Evolutionary conservation across 768 basidiomycete genomes (phyloP).

Genomic region (Tricholoma hemisulphureum): DNA sequence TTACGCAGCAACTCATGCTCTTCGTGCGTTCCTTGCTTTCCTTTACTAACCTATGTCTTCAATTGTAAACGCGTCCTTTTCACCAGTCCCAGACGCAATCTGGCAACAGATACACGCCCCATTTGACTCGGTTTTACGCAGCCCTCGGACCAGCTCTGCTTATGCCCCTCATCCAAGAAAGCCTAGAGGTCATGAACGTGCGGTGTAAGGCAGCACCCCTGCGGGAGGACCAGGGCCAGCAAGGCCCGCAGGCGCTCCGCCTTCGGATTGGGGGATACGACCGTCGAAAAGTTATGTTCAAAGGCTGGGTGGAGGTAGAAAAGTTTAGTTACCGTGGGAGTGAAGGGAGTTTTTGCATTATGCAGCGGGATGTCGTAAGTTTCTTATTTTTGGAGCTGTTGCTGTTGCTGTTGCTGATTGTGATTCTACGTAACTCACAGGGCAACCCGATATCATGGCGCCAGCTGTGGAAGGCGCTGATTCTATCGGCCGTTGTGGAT

Average conservation of each 20-base stretch:
- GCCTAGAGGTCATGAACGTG: slow-evolving; percentile 47
- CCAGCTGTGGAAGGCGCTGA: slow-evolving; percentile 66
- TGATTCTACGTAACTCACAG: slow-evolving; percentile 31
- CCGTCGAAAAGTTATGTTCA: slow-evolving; percentile 58
- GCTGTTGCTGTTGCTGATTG: background rate
- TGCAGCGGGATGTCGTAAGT: slow-evolving; percentile 64
- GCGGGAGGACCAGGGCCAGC: slow-evolving; percentile 10
- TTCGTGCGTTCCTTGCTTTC: slow-evolving; percentile 56
- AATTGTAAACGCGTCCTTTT: background rate
- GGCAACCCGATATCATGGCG: slow-evolving; percentile 81
- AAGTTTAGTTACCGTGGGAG: slow-evolving; percentile 46
- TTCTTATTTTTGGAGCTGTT: background rate
- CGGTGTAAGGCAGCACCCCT: slow-evolving; percentile 45
- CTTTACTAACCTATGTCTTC: background rate
- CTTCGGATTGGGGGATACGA: slow-evolving; percentile 73
- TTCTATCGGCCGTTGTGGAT: slow-evolving; percentile 48
- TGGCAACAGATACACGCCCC: slow-evolving; percentile 69
- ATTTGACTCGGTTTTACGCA: slow-evolving; percentile 82
- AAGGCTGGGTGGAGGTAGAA: slow-evolving; percentile 76
- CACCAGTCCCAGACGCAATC: slow-evolving; percentile 77
- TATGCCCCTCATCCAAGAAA: slow-evolving; percentile 51
- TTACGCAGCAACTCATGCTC: slow-evolving; percentile 76
- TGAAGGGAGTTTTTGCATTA: slow-evolving; percentile 64
- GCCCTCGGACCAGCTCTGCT: slow-evolving; percentile 52
- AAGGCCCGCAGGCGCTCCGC: slow-evolving; percentile 23